Evolutionary conservation across 345 rosid species (phyloP).

Genomic region (Moricandia arvensis): DNA sequence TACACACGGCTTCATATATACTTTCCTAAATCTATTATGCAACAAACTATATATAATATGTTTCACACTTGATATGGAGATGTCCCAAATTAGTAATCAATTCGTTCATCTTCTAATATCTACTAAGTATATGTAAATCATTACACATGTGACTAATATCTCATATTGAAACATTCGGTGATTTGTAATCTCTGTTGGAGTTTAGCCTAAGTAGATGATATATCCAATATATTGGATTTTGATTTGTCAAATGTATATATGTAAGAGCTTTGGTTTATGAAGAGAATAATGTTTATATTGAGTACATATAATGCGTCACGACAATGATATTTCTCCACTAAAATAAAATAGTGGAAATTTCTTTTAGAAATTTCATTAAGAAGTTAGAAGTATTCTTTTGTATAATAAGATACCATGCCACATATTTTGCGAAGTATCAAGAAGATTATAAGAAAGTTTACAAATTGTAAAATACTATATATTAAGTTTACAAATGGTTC

Average conservation of each 20-base stretch:
- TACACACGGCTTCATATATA: slow-evolving; percentile 3
- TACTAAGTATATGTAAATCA: neutral
- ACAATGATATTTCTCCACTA: neutral
- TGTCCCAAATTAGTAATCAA: slow-evolving; percentile 14
- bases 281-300: neutral
- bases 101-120: neutral
- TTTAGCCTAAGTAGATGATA: neutral
- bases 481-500: neutral
- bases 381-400: neutral
- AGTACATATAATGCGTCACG: neutral
- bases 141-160: neutral
- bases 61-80: slow-evolving; percentile 25
- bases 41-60: slow-evolving; percentile 5
- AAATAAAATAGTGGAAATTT: neutral
- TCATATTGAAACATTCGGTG: neutral
- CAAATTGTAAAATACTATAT: neutral
- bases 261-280: neutral
- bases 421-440: neutral
- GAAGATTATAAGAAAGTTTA: neutral
- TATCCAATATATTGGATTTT: neutral
- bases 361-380: neutral
- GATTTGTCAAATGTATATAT: neutral
- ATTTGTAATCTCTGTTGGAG: neutral
- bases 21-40: slow-evolving; percentile 17
- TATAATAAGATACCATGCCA: too few species aligned